phyloP scores from a whole-genome alignment of 305 asterid genomes.

The Rubia balearica region DNA sequence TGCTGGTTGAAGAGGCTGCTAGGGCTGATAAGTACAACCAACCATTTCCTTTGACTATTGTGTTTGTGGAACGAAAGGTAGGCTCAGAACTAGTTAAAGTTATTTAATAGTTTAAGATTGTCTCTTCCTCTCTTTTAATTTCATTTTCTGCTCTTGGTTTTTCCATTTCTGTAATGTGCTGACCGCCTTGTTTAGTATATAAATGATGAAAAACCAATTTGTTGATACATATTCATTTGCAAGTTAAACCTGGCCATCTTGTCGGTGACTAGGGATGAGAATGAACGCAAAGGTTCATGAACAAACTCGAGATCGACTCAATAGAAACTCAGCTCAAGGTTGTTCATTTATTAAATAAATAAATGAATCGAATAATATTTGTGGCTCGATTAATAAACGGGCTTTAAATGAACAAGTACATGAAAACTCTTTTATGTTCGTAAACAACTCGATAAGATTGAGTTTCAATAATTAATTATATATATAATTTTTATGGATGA shows the following conservation, averaged over 20 bases:
- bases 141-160: background rate
- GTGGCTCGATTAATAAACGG: too few relatives aligned
- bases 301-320: too few relatives aligned
- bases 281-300: too few relatives aligned
- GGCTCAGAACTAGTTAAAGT: conserved; percentile 16
- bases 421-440: too few relatives aligned
- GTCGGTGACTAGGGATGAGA: background rate
- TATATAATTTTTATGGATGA: too few relatives aligned
- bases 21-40: conserved; percentile 61
- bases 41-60: conserved; percentile 76
- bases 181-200: background rate
- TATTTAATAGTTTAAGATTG: background rate
- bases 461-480: too few relatives aligned
- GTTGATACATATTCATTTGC: background rate
- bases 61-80: conserved; percentile 93
- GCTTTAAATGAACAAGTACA: too few relatives aligned
- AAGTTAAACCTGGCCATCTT: conserved; percentile 12
- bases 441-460: too few relatives aligned
- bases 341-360: too few relatives aligned
- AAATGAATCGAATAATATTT: too few relatives aligned
- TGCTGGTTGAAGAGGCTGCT: conserved; percentile 85
- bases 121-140: background rate
- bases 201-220: background rate
- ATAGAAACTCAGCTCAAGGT: too few relatives aligned
- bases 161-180: background rate